phyloP scores from a whole-genome alignment of 1,139 yeast species.

The Blastobotrys proliferans region DNA sequence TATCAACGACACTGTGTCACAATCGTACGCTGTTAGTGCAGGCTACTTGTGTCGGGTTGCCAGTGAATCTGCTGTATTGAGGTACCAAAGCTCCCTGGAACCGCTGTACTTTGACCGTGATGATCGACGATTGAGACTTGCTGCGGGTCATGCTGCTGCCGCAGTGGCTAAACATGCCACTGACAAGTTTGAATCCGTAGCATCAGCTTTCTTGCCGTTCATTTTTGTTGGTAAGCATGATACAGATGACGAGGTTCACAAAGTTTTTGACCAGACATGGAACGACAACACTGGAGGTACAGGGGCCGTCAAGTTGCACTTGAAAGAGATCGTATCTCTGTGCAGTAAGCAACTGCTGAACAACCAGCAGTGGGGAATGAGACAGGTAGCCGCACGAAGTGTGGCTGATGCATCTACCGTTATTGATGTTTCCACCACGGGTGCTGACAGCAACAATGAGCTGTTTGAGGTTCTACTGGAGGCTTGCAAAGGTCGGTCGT shows the following conservation, averaged over 20 bases:
- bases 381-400: slow-evolving; percentile 70
- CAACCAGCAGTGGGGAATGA: slow-evolving; percentile 58
- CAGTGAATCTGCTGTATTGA: slow-evolving; percentile 48
- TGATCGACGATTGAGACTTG: slow-evolving; percentile 43
- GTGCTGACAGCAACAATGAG: slow-evolving; percentile 24
- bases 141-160: slow-evolving; percentile 62
- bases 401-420: slow-evolving; percentile 56
- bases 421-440: slow-evolving; percentile 20
- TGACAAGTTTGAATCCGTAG: slow-evolving; percentile 60
- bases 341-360: slow-evolving; percentile 45
- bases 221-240: slow-evolving; percentile 78
- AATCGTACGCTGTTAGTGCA: slow-evolving; percentile 74
- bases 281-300: slow-evolving; percentile 71
- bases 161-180: slow-evolving; percentile 67
- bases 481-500: slow-evolving; percentile 73
- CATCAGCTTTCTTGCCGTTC: slow-evolving; percentile 69
- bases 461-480: slow-evolving; percentile 55
- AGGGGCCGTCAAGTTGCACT: slow-evolving; percentile 66
- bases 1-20: slow-evolving; percentile 65
- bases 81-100: slow-evolving; percentile 52
- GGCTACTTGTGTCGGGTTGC: slow-evolving; percentile 75
- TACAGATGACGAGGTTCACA: slow-evolving; percentile 43
- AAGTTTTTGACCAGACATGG: slow-evolving; percentile 67
- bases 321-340: slow-evolving; percentile 62
- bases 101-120: slow-evolving; percentile 61